These are phyloP conservation scores for Xanthoconium purpureum DNA, from an alignment of 768 basidiomycete species.

Conservation along the genomic window DNA sequence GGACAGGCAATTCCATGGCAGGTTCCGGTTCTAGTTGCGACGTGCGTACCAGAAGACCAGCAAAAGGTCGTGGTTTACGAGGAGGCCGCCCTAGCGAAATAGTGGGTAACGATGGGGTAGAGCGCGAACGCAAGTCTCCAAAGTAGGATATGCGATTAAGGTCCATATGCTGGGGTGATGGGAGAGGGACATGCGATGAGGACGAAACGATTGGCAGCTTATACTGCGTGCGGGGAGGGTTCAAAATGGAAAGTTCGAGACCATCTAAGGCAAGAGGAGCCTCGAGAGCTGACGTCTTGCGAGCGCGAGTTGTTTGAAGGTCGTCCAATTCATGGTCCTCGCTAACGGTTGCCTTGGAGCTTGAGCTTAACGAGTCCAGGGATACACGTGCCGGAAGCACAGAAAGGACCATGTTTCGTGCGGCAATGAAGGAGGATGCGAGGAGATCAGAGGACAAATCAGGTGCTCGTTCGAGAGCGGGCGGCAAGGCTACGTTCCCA, in stretches of 20 bases:
- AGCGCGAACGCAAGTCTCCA: neutral
- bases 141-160: neutral
- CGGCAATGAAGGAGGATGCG: slow-evolving; percentile 18
- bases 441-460: slow-evolving; percentile 6
- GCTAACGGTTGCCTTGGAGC: slow-evolving; percentile 25
- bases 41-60: slow-evolving; percentile 27
- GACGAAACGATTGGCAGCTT: neutral
- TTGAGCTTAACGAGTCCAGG: slow-evolving; percentile 30
- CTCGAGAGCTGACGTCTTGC: neutral
- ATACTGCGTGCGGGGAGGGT: neutral
- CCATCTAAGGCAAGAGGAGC: slow-evolving; percentile 3
- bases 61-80: slow-evolving; percentile 17
- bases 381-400: slow-evolving; percentile 29
- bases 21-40: slow-evolving; percentile 33
- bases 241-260: slow-evolving; percentile 17
- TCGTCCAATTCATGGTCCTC: slow-evolving; percentile 31
- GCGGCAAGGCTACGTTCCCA: neutral
- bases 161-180: neutral
- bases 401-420: slow-evolving; percentile 24
- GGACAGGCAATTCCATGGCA: slow-evolving; percentile 29
- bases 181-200: neutral
- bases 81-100: neutral
- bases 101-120: neutral
- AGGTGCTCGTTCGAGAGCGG: slow-evolving; percentile 1
- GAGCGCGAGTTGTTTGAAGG: slow-evolving; percentile 1